Percentiles rank a stretch among this genome's conserved stretches.
Conservation (phyloP, 805 yeast genomes). For the Wickerhamiella vanderwaltii region DNA sequence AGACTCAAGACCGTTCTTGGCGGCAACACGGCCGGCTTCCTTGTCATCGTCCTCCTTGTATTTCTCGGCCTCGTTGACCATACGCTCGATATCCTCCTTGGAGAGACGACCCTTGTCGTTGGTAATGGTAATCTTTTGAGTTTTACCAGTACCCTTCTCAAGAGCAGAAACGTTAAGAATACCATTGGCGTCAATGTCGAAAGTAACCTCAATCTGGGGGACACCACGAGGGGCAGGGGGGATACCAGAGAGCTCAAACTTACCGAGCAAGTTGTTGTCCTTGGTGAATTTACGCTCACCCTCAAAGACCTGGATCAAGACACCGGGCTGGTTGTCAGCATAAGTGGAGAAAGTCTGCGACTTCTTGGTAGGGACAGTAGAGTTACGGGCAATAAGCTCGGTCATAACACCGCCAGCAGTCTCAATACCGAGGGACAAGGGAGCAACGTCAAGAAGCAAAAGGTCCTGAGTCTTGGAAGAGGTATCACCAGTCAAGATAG, state of each 20-base stretch:
- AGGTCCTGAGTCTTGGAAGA: constrained; percentile 89
- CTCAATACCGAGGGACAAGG: constrained; percentile 98
- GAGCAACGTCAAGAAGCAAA: constrained; percentile 92
- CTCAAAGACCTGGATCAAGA: constrained; percentile 97
- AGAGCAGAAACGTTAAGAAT: constrained; percentile 97
- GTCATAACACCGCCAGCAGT: constrained; percentile 99
- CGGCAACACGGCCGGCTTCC: constrained; percentile 98
- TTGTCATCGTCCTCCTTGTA: constrained; percentile 98
- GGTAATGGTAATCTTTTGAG: constrained; percentile 96
- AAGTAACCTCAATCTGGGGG: constrained; percentile 97
- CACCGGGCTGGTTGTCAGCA: constrained; percentile 97
- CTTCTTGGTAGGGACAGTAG: constrained; percentile 98
- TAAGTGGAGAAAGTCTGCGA: constrained; percentile 98
- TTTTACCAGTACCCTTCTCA: constrained; percentile 97
- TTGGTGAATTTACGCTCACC: constrained; percentile 87
- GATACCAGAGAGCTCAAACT: constrained; percentile 94
- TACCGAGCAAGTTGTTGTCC: constrained; percentile 97
- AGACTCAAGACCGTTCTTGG: constrained; percentile 97
- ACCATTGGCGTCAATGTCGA: constrained; percentile 99
- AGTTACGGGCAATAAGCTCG: constrained; percentile 98
- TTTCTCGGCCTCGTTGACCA: constrained; percentile 97
- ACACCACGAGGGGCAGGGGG: constrained; percentile 99
- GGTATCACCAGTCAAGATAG: constrained; percentile 88
- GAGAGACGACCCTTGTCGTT: constrained; percentile 98
- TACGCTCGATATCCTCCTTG: constrained; percentile 92